Percentiles rank a stretch among this genome's conserved stretches.
These are phyloP conservation scores for Penicillium salamii DNA, from an alignment of 495 filamentous ascomycete species.

Conservation along the genomic window DNA sequence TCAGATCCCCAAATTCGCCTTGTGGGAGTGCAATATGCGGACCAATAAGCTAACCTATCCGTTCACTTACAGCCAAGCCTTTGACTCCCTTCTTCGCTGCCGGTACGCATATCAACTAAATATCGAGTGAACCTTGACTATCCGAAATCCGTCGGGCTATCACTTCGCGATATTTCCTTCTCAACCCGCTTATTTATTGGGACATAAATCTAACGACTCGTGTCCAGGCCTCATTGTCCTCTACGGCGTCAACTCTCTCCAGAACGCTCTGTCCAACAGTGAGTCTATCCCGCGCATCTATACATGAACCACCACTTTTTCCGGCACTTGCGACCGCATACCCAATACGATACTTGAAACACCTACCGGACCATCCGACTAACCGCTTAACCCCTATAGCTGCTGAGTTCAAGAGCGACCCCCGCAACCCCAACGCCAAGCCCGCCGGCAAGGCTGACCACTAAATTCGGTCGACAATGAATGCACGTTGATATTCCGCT, in stretches of 20 bases:
- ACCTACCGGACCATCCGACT: conserved; percentile 9
- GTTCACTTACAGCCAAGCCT: conserved; percentile 65
- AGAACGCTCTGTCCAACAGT: conserved; percentile 69
- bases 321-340: not conserved
- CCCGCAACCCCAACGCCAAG: conserved; percentile 77
- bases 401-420: conserved; percentile 94
- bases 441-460: conserved; percentile 38
- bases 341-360: conserved; percentile 2
- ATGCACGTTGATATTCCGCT: conserved; percentile 16
- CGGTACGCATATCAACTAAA: conserved; percentile 58
- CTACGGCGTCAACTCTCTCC: conserved; percentile 82
- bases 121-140: not conserved
- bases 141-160: not conserved
- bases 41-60: conserved; percentile 28
- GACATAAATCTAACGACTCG: conserved; percentile 31
- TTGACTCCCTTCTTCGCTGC: conserved; percentile 91
- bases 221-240: conserved; percentile 70
- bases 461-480: conserved; percentile 30
- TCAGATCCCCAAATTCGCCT: not conserved
- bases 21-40: not conserved
- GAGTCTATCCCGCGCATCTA: conserved; percentile 36
- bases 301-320: not conserved
- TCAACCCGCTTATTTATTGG: conserved; percentile 1
- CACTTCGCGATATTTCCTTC: not conserved
- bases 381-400: conserved; percentile 48